Base-by-base conservation (phyloP, 2,329 filamentous ascomycete genomes). In the Rhinocladiella mackenziei region DNA sequence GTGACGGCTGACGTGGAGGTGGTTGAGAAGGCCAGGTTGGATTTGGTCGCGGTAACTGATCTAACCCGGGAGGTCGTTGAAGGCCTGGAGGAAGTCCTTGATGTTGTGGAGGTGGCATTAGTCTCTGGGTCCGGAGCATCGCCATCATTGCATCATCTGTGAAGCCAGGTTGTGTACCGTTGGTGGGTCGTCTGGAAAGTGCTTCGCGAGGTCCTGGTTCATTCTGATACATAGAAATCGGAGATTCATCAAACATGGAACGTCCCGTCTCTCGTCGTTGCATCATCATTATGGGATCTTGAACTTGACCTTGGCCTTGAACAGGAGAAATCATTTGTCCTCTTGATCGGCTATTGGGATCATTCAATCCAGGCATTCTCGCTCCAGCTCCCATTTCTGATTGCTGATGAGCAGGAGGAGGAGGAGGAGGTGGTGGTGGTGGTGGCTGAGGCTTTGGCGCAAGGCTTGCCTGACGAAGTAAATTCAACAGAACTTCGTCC, bases 21-120 rank as follows among this genome's bases (percentile, higher is more conserved):
- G 44, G 48, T 33, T 44, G 45, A 18, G 42, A 30, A 65, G 15
- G 56, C 57, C 47, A 64, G 61, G 15, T 48, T 10, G 50, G 46
- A 30, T 40, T 41, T 18, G 34, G 41, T 42, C 46, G 45, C 22
- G 63, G 63, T 50, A 68, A 49, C 40, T 69, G 65, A 15, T 70
- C 67, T 31, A 71, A 62, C 14, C 68, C 69, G 23, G 67, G 68
- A 29, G 69, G 68, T 45, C 68, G 60, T 48, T 67, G 68, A 20
- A 72, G 59, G 15, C 62, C 63, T 36, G 52, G 54, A 20, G 54
- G 54, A 18, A 45, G 38, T 20, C 39, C 69, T 63, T 15, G 59
- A 53, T 33, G 59, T 38, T 64, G 62, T 14, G 51, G 58, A 15
- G 60, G 58, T 58, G 58, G 32, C 60, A 63, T 49, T 59, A 59